phyloP scores from a whole-genome alignment of 1,284 basidiomycete species.

The Ceratobasidium sp. region DNA sequence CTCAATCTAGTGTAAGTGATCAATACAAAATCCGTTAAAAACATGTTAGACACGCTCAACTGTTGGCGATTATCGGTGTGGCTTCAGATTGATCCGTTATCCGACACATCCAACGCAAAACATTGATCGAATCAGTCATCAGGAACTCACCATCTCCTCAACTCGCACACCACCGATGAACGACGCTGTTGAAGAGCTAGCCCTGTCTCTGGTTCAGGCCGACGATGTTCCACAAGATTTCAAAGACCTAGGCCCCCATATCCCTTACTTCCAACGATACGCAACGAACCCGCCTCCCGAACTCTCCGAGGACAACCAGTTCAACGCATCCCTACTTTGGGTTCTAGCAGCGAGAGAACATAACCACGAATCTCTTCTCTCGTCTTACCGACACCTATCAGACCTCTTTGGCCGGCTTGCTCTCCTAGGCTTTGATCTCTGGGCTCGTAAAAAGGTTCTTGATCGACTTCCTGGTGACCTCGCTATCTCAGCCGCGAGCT shows the following conservation, averaged over 20 bases:
- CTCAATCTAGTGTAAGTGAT: too few species aligned
- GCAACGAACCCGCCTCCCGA: not conserved
- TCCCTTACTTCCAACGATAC: constrained; percentile 25
- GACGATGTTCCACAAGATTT: not conserved
- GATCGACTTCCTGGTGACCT: constrained; percentile 16
- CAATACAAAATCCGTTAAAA: too few species aligned
- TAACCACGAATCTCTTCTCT: constrained; percentile 5
- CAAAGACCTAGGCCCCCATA: not conserved
- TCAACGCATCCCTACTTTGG: constrained; percentile 33
- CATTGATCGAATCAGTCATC: not conserved
- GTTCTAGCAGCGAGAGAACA: constrained; percentile 20
- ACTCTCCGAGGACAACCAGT: constrained; percentile 20
- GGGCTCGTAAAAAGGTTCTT: constrained; percentile 17
- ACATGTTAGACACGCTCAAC: too few species aligned
- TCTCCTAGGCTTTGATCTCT: constrained; percentile 16
- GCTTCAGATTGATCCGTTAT: not conserved
- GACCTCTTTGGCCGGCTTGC: not conserved
- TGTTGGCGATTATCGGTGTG: too few species aligned
- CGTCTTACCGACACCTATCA: not conserved
- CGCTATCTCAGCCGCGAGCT: constrained; percentile 14
- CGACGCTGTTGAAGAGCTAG: not conserved
- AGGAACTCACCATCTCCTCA: not conserved
- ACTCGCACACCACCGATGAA: not conserved
- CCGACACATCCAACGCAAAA: not conserved
- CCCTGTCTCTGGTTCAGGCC: not conserved